These are phyloP conservation scores for Phaeotremella skinneri DNA, from an alignment of 768 basidiomycete species.

Conservation along the genomic window DNA sequence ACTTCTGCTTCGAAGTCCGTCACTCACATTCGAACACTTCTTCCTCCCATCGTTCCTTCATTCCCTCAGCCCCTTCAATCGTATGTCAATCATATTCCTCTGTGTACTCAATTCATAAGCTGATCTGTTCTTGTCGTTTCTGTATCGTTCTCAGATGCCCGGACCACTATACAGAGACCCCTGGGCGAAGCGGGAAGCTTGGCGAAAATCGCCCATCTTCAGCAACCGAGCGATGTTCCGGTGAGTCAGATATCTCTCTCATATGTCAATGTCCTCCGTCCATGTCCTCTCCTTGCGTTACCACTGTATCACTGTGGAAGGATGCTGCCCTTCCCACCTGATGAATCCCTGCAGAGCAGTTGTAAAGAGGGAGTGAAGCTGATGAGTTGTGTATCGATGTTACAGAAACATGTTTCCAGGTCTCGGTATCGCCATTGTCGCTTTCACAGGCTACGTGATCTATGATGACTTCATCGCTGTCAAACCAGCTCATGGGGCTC, in stretches of 20 bases:
- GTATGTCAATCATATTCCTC: too few relatives aligned
- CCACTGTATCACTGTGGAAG: not conserved
- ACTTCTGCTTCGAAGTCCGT: too few relatives aligned
- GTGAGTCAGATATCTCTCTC: conserved; percentile 34
- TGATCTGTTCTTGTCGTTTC: not conserved
- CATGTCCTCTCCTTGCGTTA: not conserved
- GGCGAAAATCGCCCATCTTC: conserved; percentile 88
- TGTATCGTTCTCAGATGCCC: conserved; percentile 27
- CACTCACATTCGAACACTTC: not conserved
- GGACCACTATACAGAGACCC: conserved; percentile 70
- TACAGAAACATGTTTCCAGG: conserved; percentile 80
- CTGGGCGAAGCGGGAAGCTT: conserved; percentile 90
- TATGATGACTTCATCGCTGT: conserved; percentile 63
- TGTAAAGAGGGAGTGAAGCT: not conserved
- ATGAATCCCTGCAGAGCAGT: not conserved
- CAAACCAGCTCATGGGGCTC: conserved; percentile 27
- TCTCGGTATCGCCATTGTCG: conserved; percentile 85
- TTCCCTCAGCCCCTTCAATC: too few relatives aligned
- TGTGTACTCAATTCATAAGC: not conserved
- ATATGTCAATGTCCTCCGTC: not conserved
- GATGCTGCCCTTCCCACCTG: not conserved
- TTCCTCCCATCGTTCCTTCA: not conserved
- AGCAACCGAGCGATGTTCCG: conserved; percentile 78
- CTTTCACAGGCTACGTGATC: conserved; percentile 86
- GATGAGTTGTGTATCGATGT: not conserved